Evolutionary conservation across 345 rosid species (phyloP).

Genomic region (Citrus mangshanensis): DNA sequence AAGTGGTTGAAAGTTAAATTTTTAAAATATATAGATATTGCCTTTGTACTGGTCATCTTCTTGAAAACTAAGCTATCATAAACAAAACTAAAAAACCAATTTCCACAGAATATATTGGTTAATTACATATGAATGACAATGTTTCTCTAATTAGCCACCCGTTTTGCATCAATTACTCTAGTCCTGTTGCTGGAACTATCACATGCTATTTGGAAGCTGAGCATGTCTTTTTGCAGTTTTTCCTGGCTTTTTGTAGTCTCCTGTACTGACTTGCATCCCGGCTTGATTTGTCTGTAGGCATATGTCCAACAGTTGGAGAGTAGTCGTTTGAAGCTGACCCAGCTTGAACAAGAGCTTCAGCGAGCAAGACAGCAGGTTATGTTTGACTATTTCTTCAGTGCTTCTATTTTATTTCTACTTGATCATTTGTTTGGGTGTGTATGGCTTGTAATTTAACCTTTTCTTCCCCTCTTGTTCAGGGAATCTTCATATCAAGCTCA

Average conservation of each 20-base stretch:
- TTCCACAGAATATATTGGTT: too few relatives aligned
- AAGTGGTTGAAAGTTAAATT: not conserved
- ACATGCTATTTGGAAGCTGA: not conserved
- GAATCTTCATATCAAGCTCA: conserved; percentile 91
- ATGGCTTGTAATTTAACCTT: not conserved
- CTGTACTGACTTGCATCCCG: conserved; percentile 2
- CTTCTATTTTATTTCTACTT: not conserved
- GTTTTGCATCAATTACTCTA: not conserved
- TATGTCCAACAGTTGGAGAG: conserved; percentile 98
- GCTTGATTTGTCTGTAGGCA: conserved; percentile 47
- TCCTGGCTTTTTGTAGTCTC: not conserved
- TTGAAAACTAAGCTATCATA: not conserved
- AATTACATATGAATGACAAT: too few relatives aligned
- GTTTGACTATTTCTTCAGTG: conserved; percentile 18
- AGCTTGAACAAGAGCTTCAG: conserved; percentile 97
- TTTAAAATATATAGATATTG: not conserved
- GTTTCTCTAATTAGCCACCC: not conserved
- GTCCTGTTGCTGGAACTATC: not conserved
- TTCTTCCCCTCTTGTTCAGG: conserved; percentile 38
- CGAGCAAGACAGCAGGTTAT: conserved; percentile 96
- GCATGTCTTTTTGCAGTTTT: not conserved
- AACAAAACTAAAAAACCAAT: not conserved
- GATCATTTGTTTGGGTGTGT: not conserved
- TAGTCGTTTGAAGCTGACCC: conserved; percentile 92
- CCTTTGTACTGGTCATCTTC: not conserved